Evolutionary conservation across 495 filamentous ascomycete genomes (phyloP), one percentile per base, ranked within the genome.

Genomic region (Xylaria curta): DNA sequence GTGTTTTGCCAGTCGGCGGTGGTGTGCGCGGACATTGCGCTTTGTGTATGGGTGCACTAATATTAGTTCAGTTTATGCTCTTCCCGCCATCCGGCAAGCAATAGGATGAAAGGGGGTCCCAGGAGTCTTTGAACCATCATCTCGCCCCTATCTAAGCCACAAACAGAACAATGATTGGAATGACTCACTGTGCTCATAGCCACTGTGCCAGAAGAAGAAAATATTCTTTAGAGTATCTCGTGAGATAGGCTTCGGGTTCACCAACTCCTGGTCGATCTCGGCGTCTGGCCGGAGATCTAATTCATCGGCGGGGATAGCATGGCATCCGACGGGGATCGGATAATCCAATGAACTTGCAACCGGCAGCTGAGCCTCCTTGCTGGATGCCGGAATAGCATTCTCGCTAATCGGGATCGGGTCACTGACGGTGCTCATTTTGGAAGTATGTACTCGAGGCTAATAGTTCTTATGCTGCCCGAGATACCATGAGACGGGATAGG

Each of bases 151-250:
- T 65, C 28, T 10, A n/a, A n/a, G n/a, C n/a, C 10, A 8, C 15
- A 26, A 2, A 42, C 13, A 12, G 1, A 7, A 53, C 5, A 28
- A 38, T 24, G 10, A 3, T n/a, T 40, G 26, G 44, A 31, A 46
- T 59, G 19, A 65, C 69, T 66, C 17, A 71, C 69, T 79, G 60
- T 71, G 73, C 10, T 49, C 47, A 76, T 81, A 85, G 42, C 85
- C 86, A 53, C 78, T 68, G 78, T 88, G 80, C 86, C 87, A 88
- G 80, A 88, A 89, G 78, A 87, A 85, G 82, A 83, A 88, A n/a
- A 87, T 75, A 66, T 88, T 88, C 71, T 87, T 88, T 64, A 82
- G 80, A 17, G 53, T 59, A 40, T 70, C 69, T 28, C 19, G 13
- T 9, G 78, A 80, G 33, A 87, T 76, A 8, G 83, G 83, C 47